Evolutionary conservation across 371 early-diverging fungal genomes (phyloP).

Genomic region (Actinomortierella wolfii): DNA sequence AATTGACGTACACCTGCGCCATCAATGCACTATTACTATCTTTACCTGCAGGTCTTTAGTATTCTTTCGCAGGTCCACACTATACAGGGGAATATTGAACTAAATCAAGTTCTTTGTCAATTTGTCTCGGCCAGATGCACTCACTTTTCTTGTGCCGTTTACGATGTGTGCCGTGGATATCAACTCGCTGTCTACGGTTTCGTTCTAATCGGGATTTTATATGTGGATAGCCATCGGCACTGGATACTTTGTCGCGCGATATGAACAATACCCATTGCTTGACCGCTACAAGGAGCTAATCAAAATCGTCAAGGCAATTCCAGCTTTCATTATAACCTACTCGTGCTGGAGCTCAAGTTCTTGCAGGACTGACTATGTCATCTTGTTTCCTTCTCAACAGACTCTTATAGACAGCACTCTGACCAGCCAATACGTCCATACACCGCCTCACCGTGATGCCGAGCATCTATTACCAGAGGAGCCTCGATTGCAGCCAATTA

Average conservation of each 20-base stretch:
- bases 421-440: too few relatives aligned
- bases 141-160: slow-evolving; percentile 10
- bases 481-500: slow-evolving; percentile 18
- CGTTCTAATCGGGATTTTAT: slow-evolving; percentile 12
- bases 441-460: slow-evolving; percentile 7
- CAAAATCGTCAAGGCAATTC: too few relatives aligned
- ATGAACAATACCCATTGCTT: slow-evolving; percentile 12
- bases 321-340: too few relatives aligned
- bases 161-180: slow-evolving; percentile 14
- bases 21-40: slow-evolving; percentile 12
- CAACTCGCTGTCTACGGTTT: slow-evolving; percentile 18
- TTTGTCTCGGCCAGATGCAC: slow-evolving; percentile 4
- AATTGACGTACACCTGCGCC: slow-evolving; percentile 19
- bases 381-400: too few relatives aligned
- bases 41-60: slow-evolving; percentile 18
- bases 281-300: too few relatives aligned
- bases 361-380: too few relatives aligned
- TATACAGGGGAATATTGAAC: not conserved
- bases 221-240: slow-evolving; percentile 6
- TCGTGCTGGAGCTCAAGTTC: too few relatives aligned
- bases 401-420: too few relatives aligned
- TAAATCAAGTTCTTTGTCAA: slow-evolving; percentile 2
- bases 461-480: slow-evolving; percentile 19
- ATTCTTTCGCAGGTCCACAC: slow-evolving; percentile 1
- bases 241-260: slow-evolving; percentile 21